A percentile compares a stretch with the other conserved stretches of the same genome.
Conservation (phyloP, 768 basidiomycete species). For the Psilocybe sp. region DNA sequence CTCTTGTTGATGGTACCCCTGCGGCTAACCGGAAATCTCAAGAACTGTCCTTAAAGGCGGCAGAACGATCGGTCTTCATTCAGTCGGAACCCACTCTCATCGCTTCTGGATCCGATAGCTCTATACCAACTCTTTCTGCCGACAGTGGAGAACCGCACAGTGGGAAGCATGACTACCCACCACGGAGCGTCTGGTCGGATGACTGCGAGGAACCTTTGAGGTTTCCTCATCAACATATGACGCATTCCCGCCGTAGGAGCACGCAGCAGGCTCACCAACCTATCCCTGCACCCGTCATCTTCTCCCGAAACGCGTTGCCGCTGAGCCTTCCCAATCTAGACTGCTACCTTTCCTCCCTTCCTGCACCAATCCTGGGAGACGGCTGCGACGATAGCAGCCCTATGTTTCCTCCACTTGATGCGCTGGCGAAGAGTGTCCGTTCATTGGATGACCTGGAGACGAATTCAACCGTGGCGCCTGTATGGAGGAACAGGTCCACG, state of each 20-base stretch:
- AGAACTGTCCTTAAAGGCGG: no score
- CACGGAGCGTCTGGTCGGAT: background rate
- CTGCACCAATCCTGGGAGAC: conserved; percentile 39
- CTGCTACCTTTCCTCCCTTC: conserved; percentile 46
- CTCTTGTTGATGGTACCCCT: no score
- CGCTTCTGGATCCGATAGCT: no score
- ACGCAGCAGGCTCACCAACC: conserved; percentile 34
- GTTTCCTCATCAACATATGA: background rate
- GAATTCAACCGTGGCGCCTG: conserved; percentile 44
- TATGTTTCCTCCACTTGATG: conserved; percentile 68
- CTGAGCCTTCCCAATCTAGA: conserved; percentile 65
- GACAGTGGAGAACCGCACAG: conserved; percentile 2
- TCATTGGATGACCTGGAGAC: conserved; percentile 59
- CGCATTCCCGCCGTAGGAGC: background rate
- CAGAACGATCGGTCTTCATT: no score
- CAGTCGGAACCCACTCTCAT: no score
- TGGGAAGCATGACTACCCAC: conserved; percentile 21
- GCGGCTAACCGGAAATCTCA: no score
- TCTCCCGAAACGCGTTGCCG: conserved; percentile 55
- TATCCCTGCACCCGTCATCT: conserved; percentile 53
- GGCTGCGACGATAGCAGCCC: conserved; percentile 13
- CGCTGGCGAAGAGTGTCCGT: conserved; percentile 42
- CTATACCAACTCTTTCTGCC: no score
- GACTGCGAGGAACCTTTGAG: background rate
- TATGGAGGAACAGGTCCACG: conserved; percentile 54